Base-by-base conservation (phyloP, 768 basidiomycete genomes). In the Cubamyces lactineus region DNA sequence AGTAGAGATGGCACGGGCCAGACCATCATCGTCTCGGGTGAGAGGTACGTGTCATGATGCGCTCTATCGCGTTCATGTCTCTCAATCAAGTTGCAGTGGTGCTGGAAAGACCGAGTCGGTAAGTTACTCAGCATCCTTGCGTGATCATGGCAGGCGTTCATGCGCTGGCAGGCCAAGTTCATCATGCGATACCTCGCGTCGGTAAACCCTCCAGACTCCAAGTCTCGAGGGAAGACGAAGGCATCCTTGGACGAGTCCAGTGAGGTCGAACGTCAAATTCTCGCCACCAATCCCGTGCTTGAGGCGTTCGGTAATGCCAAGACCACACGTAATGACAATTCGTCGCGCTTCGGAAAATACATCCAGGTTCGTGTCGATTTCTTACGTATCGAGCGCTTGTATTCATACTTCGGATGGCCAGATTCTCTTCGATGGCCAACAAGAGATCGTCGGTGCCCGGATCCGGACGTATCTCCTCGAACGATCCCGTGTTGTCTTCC, bases 281-380 rank as follows among this genome's bases (percentile, higher is more conserved):
- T 99, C 57, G 97, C 97, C 28, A 98, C 96, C n/a, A 99, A 99
- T 74, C 97, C 97, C 23, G 98, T 97, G 70, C 88, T 99, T 65
- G 97, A 99, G 76, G 92, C 97, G 0, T 98, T 99, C 68, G 97
- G 97, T 67, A 99, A 99, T 76, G 97, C 97, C 23, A 99, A 99
- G 78, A 99, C 97, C 34, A 98, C 97, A 16, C 85, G 97, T 61
- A 99, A 99, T 73, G 97, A 99, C 76, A 99, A 99, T 74, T 97
- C 94, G 8, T 99, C 97, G 21, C 87, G 97, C 59, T 99, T 99
- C 74, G 97, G 97, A 64, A 99, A 99, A 78, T 99, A 99, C 77
- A 98, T 99, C 66, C 96, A 99, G 85, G 97, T 95, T 52, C 30
- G 73, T 69, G 81, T 72, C 15, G n/a, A 16, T n/a, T 47, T 53